A percentile compares a stretch with the other conserved stretches of the same genome.
Evolutionary conservation across 1,284 basidiomycete genomes (phyloP).

Genomic region (Cutaneotrichosporon sp.): DNA sequence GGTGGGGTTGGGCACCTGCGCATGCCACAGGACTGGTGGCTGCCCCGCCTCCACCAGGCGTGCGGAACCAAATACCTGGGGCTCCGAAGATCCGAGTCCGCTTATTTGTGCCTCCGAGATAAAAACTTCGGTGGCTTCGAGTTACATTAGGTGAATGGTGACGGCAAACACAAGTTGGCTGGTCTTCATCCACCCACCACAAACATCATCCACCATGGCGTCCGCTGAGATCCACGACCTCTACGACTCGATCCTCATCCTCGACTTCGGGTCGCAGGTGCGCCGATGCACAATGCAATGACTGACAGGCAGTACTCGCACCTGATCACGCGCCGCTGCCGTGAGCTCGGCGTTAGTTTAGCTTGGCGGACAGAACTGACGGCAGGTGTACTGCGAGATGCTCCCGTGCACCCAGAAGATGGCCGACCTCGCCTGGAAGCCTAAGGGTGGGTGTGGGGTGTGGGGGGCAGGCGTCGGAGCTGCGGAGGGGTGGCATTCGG

Average conservation of each 20-base stretch:
- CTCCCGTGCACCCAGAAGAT: conserved; percentile 96
- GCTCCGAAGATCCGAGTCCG: background rate
- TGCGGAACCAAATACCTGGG: background rate
- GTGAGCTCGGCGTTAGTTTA: conserved; percentile 73
- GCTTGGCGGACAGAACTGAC: background rate
- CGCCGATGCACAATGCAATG: conserved; percentile 23
- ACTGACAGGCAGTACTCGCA: conserved; percentile 77
- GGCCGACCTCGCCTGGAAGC: conserved; percentile 86
- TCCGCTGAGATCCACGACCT: conserved; percentile 79
- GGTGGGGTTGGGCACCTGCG: too few relatives aligned
- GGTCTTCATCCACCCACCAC: conserved; percentile 11
- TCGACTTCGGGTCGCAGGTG: conserved; percentile 98
- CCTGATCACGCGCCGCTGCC: conserved; percentile 95
- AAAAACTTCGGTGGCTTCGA: conserved; percentile 2
- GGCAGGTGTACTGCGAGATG: conserved; percentile 84
- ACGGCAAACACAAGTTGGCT: conserved; percentile 2
- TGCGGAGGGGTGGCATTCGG: background rate
- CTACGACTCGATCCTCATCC: conserved; percentile 94
- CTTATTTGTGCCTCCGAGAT: background rate
- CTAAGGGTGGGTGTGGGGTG: conserved; percentile 68
- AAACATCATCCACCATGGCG: conserved; percentile 24
- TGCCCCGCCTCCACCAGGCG: background rate
- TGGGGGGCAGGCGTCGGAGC: background rate
- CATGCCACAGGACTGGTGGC: too few relatives aligned
- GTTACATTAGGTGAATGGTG: background rate